Base-by-base conservation (phyloP, 2,329 filamentous ascomycete species). In the Ophiostoma tasmaniense region DNA sequence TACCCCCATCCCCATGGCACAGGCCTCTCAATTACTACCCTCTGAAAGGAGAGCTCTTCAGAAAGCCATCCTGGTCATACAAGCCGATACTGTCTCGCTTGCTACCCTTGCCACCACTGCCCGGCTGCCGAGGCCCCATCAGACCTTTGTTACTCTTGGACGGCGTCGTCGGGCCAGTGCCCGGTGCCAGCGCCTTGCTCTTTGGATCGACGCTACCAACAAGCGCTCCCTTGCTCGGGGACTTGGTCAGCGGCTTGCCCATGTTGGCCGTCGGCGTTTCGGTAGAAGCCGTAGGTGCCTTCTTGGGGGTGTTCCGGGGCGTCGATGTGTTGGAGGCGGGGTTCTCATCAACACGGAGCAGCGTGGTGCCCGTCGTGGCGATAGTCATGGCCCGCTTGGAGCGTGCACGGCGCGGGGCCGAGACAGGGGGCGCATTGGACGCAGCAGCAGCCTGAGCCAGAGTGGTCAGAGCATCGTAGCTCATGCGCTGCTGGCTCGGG, bases 11-110 rank as follows among this genome's bases (percentile, higher is more conserved):
- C 33, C 42, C 14, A 8, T 45, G 6, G 4, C 14, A 0, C 20
- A n/a, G 42, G 14, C 42, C 14, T 20, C 17, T 45, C 14, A 17
- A 20, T n/a, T 22, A 37, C 33, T 37, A 37, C 7, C 28, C 33
- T 33, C 39, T 30, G 2, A 65, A n/a, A 11, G 52, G 81, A 33
- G 80, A 81, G 37, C 75, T 75, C 70, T 80, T 76, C 69, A 83
- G 72, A 66, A 83, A 83, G 1, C 81, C 82, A 35, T 83, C 80
- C 66, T 77, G 74, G 70, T 83, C 81, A 70, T 83, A 83, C 66
- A 82, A 67, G 1, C 79, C 79, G 37, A 80, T 69, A 42, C 79
- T 82, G 25, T 81, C 80, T 0, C 71, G 65, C 50, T 67, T 10
- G 42, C 22, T 17, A 37, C 7, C 30, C 37, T 52, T 22, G 39